Conservation (phyloP, 2,329 filamentous ascomycete genomes). For the Aspergillus clavatus region DNA sequence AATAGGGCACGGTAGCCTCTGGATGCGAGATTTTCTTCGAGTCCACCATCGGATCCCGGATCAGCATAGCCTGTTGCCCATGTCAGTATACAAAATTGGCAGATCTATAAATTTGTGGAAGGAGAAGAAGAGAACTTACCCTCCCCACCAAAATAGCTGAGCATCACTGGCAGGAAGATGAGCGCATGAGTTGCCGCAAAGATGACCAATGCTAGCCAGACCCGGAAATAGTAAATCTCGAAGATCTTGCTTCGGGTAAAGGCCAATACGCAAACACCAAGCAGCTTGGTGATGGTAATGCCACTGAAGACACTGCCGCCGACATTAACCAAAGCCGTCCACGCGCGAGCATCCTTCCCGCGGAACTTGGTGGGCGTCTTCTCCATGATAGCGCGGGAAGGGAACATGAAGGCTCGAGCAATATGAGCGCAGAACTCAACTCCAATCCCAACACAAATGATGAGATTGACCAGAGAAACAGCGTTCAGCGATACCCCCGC, state of each 20-base stretch:
- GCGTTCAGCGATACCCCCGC: constrained; percentile 88
- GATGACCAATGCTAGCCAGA: constrained; percentile 87
- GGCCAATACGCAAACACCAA: constrained; percentile 86
- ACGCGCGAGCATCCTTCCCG: constrained; percentile 77
- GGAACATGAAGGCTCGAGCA: constrained; percentile 92
- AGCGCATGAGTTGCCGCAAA: constrained; percentile 86
- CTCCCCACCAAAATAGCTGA: constrained; percentile 79
- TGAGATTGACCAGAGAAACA: constrained; percentile 88
- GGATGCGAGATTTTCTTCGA: constrained; percentile 82
- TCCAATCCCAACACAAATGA: constrained; percentile 93
- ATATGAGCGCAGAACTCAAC: constrained; percentile 98
- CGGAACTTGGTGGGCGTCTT: constrained; percentile 72
- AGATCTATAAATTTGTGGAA: no score
- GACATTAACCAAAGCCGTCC: constrained; percentile 91
- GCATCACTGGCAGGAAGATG: constrained; percentile 82
- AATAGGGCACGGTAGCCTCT: constrained; percentile 72
- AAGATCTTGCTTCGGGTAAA: constrained; percentile 98
- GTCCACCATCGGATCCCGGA: constrained; percentile 76
- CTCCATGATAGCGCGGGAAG: constrained; percentile 75
- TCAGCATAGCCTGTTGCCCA: constrained; percentile 67
- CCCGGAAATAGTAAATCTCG: constrained; percentile 97
- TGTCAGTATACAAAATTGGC: background rate
- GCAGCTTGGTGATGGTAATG: constrained; percentile 90
- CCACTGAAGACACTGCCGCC: constrained; percentile 92
- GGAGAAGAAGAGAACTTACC: constrained; percentile 44